These are phyloP conservation scores for Suillus subalutaceus DNA, from an alignment of 768 basidiomycete genomes.

Conservation along the genomic window DNA sequence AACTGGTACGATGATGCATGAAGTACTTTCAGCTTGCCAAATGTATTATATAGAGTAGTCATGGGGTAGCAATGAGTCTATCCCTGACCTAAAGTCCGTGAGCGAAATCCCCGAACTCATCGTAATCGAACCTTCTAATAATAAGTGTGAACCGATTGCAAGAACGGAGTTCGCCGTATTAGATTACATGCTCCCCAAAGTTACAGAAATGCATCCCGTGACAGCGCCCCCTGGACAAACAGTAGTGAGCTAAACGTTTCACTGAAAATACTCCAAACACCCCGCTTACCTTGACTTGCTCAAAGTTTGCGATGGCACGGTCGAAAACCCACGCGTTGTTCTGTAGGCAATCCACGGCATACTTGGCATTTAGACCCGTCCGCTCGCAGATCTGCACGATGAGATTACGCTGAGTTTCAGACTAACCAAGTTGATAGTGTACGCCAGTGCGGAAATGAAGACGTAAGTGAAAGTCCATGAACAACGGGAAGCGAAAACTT, in stretches of 20 bases:
- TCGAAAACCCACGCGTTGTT: conserved; percentile 86
- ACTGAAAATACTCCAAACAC: neutral
- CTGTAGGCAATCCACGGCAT: conserved; percentile 81
- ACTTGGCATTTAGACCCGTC: conserved; percentile 80
- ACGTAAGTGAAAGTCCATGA: conserved; percentile 18
- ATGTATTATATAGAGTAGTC: conserved; percentile 19
- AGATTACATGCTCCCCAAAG: conserved; percentile 22
- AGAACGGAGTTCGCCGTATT: neutral
- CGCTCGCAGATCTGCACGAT: conserved; percentile 70
- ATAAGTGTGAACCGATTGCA: conserved; percentile 18
- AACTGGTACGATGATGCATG: conserved; percentile 13
- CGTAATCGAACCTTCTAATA: conserved; percentile 16
- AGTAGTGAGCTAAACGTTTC: conserved; percentile 25
- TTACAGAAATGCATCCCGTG: conserved; percentile 59
- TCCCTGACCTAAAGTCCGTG: conserved; percentile 5
- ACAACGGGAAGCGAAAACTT: conserved; percentile 33
- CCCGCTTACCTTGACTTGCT: conserved; percentile 77
- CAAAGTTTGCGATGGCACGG: conserved; percentile 81
- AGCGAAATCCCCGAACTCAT: conserved; percentile 4
- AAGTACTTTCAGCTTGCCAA: conserved; percentile 17
- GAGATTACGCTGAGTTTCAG: conserved; percentile 68
- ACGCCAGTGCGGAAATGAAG: conserved; percentile 17
- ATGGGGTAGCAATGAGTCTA: neutral
- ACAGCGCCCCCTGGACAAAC: conserved; percentile 45
- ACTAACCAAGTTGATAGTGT: conserved; percentile 40